Evolutionary conservation across 768 basidiomycete species (phyloP), one percentile per base, ranked within the genome.

Genomic region (Termitomyces sp.): DNA sequence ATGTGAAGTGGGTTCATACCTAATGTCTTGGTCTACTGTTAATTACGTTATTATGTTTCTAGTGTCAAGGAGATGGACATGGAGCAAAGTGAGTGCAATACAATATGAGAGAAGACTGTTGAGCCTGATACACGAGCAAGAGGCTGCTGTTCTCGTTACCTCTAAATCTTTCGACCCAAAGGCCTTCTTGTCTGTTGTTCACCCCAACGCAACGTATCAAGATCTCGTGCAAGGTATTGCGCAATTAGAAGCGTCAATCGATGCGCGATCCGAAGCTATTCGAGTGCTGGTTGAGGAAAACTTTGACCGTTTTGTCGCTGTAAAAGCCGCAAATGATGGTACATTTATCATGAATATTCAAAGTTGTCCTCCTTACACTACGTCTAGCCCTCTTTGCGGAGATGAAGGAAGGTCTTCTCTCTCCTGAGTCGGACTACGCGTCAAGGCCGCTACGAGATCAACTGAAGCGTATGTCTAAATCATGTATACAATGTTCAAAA

Each of bases 161-260:
- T 96, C 94, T 36, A 99, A 98, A 70, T 86, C 92, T 2, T 99
- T 99, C 76, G 93, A 98, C 69, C 94, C 97, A 7, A 98, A 96
- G 70, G 83, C 85, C 1, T 99, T 97, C 72, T 79, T 99, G 14
- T 92, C 93, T 8, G 84, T 83, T 12, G 86, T 95, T 5, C 95
- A 99, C 68, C 97, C 97, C 4, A 90, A 96, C 65, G 96, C 96
- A 3, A 93, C 93, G 0, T 97, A 94, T 69, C 89, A 94, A 72
- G 95, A 97, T 69, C 81, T 99, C 18, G 84, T 87, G 2, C 74
- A 80, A 13, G 96, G 95, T 3, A 88, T 93, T 30, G 70, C 81
- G 0, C 84, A 87, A 61, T 79, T 98, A 7, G 83, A 85, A 62
- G 75, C 83, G 8, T 89, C 92, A 13, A 88, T 98, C 59, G 95